These are phyloP conservation scores for Malus hybrid DNA, from an alignment of 331 rosid species.

Conservation along the genomic window DNA sequence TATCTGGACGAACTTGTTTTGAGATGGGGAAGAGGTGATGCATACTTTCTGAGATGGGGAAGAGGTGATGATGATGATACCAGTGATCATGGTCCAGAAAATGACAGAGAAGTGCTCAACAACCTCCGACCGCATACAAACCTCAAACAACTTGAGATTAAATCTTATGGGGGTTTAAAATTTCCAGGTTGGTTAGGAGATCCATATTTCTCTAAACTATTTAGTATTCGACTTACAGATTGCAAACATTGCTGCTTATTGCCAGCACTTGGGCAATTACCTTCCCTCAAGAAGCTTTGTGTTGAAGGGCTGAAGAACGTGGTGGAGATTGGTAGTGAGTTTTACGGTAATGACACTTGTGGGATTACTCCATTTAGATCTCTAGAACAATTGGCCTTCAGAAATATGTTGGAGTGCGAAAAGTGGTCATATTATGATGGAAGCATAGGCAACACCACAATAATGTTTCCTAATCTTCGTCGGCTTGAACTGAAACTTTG, in stretches of 20 bases:
- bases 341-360: neutral
- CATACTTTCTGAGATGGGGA: neutral
- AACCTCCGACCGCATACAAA: neutral
- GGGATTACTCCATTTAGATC: neutral
- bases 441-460: neutral
- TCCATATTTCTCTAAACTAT: neutral
- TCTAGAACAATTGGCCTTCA: neutral
- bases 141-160: neutral
- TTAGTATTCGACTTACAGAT: neutral
- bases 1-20: neutral
- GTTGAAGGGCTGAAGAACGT: neutral
- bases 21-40: neutral
- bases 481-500: neutral
- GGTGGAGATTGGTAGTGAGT: neutral
- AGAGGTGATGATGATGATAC: neutral
- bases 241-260: neutral
- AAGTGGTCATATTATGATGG: neutral
- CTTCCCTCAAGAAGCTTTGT: neutral
- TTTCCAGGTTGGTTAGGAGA: constrained; percentile 6
- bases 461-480: neutral
- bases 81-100: neutral
- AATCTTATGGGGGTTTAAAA: neutral
- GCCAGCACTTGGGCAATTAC: constrained; percentile 1
- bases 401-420: neutral
- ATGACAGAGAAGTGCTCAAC: neutral